Evolutionary conservation across 2,329 filamentous ascomycete species (phyloP).

Genomic region (Epicoccum nigrum): DNA sequence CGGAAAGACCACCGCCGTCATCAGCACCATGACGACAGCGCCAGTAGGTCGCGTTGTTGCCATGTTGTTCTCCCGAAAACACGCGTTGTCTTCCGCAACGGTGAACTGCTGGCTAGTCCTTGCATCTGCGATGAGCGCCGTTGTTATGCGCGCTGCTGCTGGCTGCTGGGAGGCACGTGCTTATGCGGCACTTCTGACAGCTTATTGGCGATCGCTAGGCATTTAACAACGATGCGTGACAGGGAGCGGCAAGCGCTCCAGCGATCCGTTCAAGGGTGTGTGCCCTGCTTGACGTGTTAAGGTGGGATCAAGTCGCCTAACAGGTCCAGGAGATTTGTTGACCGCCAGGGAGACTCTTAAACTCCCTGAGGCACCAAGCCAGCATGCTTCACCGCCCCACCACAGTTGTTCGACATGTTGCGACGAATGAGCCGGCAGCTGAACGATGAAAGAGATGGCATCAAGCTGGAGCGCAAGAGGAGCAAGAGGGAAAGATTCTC

Average conservation of each 20-base stretch:
- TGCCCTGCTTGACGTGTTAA: conserved; percentile 38
- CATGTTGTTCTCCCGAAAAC: conserved; percentile 12
- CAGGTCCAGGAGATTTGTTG: conserved; percentile 30
- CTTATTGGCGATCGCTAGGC: conserved; percentile 32
- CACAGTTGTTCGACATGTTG: conserved; percentile 34
- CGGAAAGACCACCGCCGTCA: conserved; percentile 7
- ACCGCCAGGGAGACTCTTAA: conserved; percentile 28
- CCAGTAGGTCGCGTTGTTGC: conserved; percentile 13
- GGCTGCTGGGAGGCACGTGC: conserved; percentile 22
- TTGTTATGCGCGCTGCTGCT: conserved; percentile 24
- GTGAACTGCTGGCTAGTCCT: conserved; percentile 1
- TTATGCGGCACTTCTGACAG: conserved; percentile 22
- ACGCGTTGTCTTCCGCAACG: conserved; percentile 14
- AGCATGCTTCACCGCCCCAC: conserved; percentile 30
- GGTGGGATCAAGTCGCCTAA: conserved; percentile 27
- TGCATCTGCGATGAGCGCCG: conserved; percentile 13
- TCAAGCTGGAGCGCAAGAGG: conserved; percentile 32
- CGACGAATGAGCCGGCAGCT: conserved; percentile 33
- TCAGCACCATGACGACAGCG: conserved; percentile 20
- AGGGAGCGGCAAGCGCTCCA: conserved; percentile 29
- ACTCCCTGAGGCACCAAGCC: conserved; percentile 21
- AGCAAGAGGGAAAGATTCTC: conserved; percentile 40
- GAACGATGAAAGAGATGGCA: conserved; percentile 23
- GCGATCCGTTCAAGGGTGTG: conserved; percentile 34
- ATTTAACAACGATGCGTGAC: conserved; percentile 28